Evolutionary conservation across 1,139 yeast species (phyloP).

Genomic region (Komagataea norvegica): DNA sequence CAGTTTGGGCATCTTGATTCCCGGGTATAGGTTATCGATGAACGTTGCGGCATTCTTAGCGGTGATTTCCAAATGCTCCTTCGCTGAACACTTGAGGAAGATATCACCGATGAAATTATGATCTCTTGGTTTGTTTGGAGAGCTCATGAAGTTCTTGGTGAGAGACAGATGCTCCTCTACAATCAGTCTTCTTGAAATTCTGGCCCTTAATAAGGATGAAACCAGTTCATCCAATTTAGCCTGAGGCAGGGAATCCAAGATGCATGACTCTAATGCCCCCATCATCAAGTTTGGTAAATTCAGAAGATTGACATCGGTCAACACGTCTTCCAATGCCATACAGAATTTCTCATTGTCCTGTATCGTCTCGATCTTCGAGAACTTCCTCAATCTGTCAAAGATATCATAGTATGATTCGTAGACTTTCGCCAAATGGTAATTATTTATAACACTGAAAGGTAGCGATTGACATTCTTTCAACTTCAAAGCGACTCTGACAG

Average conservation of each 20-base stretch:
- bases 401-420: conserved; percentile 86
- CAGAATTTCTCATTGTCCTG: conserved; percentile 76
- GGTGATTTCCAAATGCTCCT: conserved; percentile 58
- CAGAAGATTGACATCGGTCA: conserved; percentile 69
- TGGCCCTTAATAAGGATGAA: conserved; percentile 71
- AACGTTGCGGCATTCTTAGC: conserved; percentile 47
- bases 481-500: conserved; percentile 77
- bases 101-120: conserved; percentile 83
- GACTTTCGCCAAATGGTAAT: conserved; percentile 78
- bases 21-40: conserved; percentile 45
- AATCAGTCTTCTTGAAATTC: conserved; percentile 84
- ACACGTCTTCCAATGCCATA: conserved; percentile 50
- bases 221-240: conserved; percentile 64
- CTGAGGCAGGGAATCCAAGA: conserved; percentile 57
- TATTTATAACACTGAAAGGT: conserved; percentile 81
- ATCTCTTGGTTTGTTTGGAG: conserved; percentile 40
- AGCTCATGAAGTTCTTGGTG: conserved; percentile 52
- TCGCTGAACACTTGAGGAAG: conserved; percentile 71
- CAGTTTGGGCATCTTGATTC: conserved; percentile 66
- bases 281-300: conserved; percentile 85
- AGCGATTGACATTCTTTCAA: conserved; percentile 72
- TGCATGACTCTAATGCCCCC: conserved; percentile 85
- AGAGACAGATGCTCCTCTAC: conserved; percentile 86
- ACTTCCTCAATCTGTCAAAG: conserved; percentile 76
- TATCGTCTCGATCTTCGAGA: conserved; percentile 58